A percentile compares a stretch with the other conserved stretches of the same genome.
Evolutionary conservation across 2,329 filamentous ascomycete genomes (phyloP).

Genomic region (Fusarium sp.): DNA sequence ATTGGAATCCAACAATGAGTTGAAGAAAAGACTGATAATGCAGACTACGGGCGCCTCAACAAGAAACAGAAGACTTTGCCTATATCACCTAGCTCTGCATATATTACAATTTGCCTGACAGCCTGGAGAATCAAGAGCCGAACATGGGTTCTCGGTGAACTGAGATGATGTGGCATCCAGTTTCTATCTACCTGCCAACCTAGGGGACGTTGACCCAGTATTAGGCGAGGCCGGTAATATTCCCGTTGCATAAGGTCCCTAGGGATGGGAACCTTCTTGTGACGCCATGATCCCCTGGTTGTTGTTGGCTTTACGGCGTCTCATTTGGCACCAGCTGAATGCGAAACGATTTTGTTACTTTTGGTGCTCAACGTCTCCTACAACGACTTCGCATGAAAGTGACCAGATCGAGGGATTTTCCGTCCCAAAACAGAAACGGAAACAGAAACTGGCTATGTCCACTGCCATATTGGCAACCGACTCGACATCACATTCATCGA

Average conservation of each 20-base stretch:
- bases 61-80: neutral
- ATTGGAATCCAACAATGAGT: constrained; percentile 16
- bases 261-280: constrained; percentile 14
- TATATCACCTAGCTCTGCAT: neutral
- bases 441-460: neutral
- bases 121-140: constrained; percentile 1
- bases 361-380: constrained; percentile 11
- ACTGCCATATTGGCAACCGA: neutral
- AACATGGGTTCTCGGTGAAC: constrained; percentile 20
- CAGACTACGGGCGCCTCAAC: neutral
- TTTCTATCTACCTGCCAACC: constrained; percentile 22
- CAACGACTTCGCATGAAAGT: constrained; percentile 10
- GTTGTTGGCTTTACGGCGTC: constrained; percentile 32
- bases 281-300: constrained; percentile 29
- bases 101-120: constrained; percentile 1
- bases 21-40: neutral
- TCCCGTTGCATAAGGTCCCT: constrained; percentile 38
- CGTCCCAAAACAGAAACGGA: neutral
- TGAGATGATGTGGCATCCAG: constrained; percentile 8
- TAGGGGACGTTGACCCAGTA: constrained; percentile 23
- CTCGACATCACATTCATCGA: neutral
- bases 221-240: constrained; percentile 44
- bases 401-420: neutral
- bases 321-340: constrained; percentile 43
- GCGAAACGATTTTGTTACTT: constrained; percentile 39